Evolutionary conservation across 108 stramenopile species (phyloP), one percentile per base, ranked within the genome.

Genomic region (Cyclotella sp.): DNA sequence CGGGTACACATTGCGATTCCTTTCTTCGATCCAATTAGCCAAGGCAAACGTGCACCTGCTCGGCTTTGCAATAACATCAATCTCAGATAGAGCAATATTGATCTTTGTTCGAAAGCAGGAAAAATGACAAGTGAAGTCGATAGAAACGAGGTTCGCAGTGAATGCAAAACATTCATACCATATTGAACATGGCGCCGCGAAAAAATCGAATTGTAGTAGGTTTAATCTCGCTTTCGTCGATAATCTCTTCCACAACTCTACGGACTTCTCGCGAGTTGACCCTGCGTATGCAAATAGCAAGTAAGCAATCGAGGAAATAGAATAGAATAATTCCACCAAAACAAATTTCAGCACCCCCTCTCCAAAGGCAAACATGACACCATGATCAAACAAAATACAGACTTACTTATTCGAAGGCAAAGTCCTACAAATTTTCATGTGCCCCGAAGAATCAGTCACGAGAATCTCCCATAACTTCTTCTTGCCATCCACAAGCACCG

Each of bases 161-260:
- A 3, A 45, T 70, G 34, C 15, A 24, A 44, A 9, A 19, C 45
- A 77, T 52, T 72, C 87, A 47, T 63, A 91, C 87, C 97, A 98
- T 98, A 84, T 98, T 98, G 87, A 97, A 97, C 97, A 98, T 98
- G 47, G 95, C 95, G 40, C 97, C 96, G 41, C 97, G 96, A 84
- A 98, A 98, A 78, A 97, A 98, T 40, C 96, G 87, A 59, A 98
- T 93, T 9, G 85, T 94, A 62, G 70, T 83, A 8, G 91, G 93
- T 57, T 90, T 89, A 5, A 86, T 75, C 51, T 90, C 87, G 40
- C 87, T 84, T 47, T 86, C 79, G 60, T 98, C 96, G 47, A 98
- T 94, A 12, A 92, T 70, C 40, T 91, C 87, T 75, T 96, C 95
- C 0, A 98, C 90, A 4, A 88, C 87, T 65, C 85, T 82, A 39